Conservation (phyloP, 2,329 filamentous ascomycete genomes). For the Neophaeococcomyces aloes region DNA sequence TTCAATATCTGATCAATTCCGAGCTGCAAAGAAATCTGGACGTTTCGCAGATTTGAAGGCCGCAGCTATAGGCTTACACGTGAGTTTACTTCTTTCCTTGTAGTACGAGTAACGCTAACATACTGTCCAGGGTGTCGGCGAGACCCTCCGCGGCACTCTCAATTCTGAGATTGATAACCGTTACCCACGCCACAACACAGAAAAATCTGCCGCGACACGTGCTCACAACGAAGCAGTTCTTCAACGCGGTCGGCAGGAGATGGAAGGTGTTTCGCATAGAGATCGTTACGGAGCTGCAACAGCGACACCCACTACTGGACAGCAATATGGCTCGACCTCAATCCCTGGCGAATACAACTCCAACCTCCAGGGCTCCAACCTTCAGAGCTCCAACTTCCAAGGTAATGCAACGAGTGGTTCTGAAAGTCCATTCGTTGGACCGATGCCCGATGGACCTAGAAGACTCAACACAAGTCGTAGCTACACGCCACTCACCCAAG, state of each 20-base stretch:
- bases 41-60: slow-evolving; percentile 18
- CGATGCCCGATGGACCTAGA: slow-evolving; percentile 1
- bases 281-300: not conserved
- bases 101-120: no score
- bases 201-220: slow-evolving; percentile 16
- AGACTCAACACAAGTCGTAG: not conserved
- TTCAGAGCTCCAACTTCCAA: not conserved
- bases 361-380: not conserved
- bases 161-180: slow-evolving; percentile 16
- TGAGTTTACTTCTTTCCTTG: slow-evolving; percentile 2
- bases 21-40: slow-evolving; percentile 3
- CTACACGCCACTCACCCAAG: not conserved
- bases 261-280: slow-evolving; percentile 9
- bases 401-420: not conserved
- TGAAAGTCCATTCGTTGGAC: slow-evolving; percentile 1
- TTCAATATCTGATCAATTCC: slow-evolving; percentile 12
- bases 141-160: slow-evolving; percentile 20
- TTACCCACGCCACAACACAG: slow-evolving; percentile 15
- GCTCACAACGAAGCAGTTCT: slow-evolving; percentile 16
- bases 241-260: slow-evolving; percentile 15
- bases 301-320: not conserved
- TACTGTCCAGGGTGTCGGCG: slow-evolving; percentile 15
- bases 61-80: slow-evolving; percentile 19
- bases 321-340: not conserved
- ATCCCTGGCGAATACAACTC: not conserved